Evolutionary conservation across 257 asterid species (phyloP), one percentile per base, ranked within the genome.

Genomic region (Przewalskia tangutica): DNA sequence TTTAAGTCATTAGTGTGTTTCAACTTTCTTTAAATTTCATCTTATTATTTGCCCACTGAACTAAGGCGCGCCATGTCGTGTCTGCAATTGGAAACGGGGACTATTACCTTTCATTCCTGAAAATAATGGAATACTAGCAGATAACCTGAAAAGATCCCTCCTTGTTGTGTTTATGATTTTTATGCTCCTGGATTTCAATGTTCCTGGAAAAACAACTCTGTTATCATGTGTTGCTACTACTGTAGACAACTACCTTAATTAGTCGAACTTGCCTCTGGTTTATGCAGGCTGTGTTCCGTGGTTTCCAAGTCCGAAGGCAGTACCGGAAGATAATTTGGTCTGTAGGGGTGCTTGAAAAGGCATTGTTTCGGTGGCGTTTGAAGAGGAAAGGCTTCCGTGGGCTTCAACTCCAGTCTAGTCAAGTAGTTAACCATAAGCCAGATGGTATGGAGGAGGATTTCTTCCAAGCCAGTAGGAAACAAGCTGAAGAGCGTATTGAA

Each of bases 401-500:
- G 67, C 91, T 93, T 87, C 92, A 96, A 81, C 91, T 89, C 75
- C 85, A 87, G 16, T 83, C 90, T 6, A 85, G 76, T 75, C 80
- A 48, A 75, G 46, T 27, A 50, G 23, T 13, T 34, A 32, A 63
- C 14, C n/a, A 13, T n/a, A 50, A 50, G 34, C 5, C 80, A 48
- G 94, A 86, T 82, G 90, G 82, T 34, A 88, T 12, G 65, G 98
- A 94, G 84, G 99, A 96, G 88, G 97, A 88, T 81, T 96, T 96
- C 91, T 96, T 93, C 91, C 81, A 58, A 82, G 98, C 94, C 80
- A 90, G 99, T 89, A 88, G 98, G 90, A 91, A 94, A 84, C 98
- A 92, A 89, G 99, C 99, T 0, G 99, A 94, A 89, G 98, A 93
- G 81, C 99, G 99, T 16, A 95, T 94, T 1, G 98, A 96, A 89